These are phyloP conservation scores for Thozetella sp. DNA, from an alignment of 495 filamentous ascomycete species.

Conservation along the genomic window DNA sequence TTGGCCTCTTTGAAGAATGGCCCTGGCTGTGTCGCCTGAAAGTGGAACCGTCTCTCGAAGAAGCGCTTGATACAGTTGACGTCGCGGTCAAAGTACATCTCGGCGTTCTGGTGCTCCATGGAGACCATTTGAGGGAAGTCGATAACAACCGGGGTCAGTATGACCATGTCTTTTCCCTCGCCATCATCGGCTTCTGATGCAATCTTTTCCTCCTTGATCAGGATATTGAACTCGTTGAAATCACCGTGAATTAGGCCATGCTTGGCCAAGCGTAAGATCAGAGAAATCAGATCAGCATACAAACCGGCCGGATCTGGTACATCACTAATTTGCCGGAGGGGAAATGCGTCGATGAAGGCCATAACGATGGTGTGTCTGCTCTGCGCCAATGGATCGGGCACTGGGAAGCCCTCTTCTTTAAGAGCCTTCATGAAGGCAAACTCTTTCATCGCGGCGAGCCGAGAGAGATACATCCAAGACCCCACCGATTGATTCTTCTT, in stretches of 20 bases:
- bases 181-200: conserved; percentile 13
- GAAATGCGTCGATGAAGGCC: conserved; percentile 85
- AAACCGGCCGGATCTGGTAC: conserved; percentile 78
- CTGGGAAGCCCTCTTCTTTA: conserved; percentile 77
- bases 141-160: conserved; percentile 75
- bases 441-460: conserved; percentile 90
- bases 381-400: conserved; percentile 84
- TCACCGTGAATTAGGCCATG: conserved; percentile 96
- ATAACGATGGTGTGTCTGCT: conserved; percentile 95
- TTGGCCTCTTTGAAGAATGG: conserved; percentile 84
- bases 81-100: conserved; percentile 95
- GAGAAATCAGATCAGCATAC: conserved; percentile 85
- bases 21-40: conserved; percentile 77
- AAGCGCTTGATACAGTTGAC: conserved; percentile 92
- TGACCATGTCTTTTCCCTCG: conserved; percentile 22
- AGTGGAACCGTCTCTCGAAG: conserved; percentile 87
- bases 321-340: conserved; percentile 78
- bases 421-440: conserved; percentile 91
- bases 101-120: conserved; percentile 89
- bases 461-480: conserved; percentile 95
- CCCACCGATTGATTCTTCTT: conserved; percentile 74
- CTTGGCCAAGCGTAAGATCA: conserved; percentile 82
- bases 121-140: conserved; percentile 99
- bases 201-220: conserved; percentile 73
- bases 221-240: conserved; percentile 99